A percentile compares a stretch with the other conserved stretches of the same genome.
phyloP scores from a whole-genome alignment of 176 grass and related monocot species.

The Musa acuminata region DNA sequence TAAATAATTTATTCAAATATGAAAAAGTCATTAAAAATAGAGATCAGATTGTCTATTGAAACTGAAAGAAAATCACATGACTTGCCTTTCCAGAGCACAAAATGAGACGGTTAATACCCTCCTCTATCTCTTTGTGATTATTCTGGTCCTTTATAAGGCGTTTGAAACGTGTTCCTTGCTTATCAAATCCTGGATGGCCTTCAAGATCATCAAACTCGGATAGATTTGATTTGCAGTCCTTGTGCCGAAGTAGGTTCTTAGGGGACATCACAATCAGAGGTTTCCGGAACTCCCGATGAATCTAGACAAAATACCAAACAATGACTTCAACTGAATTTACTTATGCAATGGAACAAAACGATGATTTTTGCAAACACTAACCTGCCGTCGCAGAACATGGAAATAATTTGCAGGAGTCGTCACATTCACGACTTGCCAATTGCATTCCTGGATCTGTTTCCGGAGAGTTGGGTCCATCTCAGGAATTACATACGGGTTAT shows the following conservation, averaged over 20 bases:
- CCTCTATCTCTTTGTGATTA: slow-evolving; percentile 62
- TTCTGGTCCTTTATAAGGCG: slow-evolving; percentile 84
- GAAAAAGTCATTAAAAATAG: too few species aligned
- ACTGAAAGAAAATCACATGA: slow-evolving; percentile 2
- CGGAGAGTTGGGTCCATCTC: slow-evolving; percentile 91
- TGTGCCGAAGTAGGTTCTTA: slow-evolving; percentile 84
- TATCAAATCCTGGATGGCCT: slow-evolving; percentile 57
- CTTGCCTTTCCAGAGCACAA: slow-evolving; percentile 91
- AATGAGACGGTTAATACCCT: slow-evolving; percentile 67
- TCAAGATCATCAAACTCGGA: slow-evolving; percentile 93
- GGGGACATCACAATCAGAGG: slow-evolving; percentile 74
- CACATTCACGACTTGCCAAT: slow-evolving; percentile 97
- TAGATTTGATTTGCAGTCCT: slow-evolving; percentile 90
- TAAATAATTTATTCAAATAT: neutral
- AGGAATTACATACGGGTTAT: slow-evolving; percentile 83
- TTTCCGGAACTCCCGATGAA: slow-evolving; percentile 84
- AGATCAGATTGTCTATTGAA: too few species aligned
- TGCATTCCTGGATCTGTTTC: slow-evolving; percentile 95
- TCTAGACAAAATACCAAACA: slow-evolving; percentile 27
- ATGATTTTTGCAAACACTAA: slow-evolving; percentile 23
- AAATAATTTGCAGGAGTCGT: slow-evolving; percentile 99
- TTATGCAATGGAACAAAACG: neutral
- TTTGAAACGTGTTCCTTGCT: slow-evolving; percentile 92
- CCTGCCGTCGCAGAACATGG: slow-evolving; percentile 80
- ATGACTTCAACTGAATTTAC: neutral